phyloP scores from a whole-genome alignment of 768 basidiomycete genomes.

The Trametes gibbosa region DNA sequence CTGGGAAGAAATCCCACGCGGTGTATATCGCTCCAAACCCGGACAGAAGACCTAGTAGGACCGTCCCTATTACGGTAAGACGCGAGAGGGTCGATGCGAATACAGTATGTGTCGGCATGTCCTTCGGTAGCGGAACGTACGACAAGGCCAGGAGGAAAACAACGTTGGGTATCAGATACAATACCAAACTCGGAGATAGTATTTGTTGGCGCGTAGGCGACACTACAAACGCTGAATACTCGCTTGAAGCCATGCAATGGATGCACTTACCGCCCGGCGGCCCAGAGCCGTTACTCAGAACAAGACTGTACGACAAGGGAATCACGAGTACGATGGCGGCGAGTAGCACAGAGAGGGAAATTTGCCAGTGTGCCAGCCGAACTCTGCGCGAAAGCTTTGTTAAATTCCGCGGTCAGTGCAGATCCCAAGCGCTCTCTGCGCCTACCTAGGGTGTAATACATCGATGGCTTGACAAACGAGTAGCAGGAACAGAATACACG shows the following conservation, averaged over 20 bases:
- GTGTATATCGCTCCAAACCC: conserved; percentile 76
- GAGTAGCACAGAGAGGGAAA: conserved; percentile 63
- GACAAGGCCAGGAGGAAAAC: conserved; percentile 51
- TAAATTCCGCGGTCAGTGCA: neutral
- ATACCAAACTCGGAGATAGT: conserved; percentile 31
- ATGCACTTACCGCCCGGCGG: conserved; percentile 8
- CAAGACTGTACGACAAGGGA: conserved; percentile 60
- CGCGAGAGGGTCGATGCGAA: conserved; percentile 52
- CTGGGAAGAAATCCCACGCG: conserved; percentile 59
- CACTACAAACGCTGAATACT: conserved; percentile 1
- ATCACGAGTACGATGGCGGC: conserved; percentile 60
- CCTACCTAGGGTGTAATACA: conserved; percentile 54
- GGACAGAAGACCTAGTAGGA: conserved; percentile 75
- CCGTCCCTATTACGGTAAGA: conserved; percentile 72
- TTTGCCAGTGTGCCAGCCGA: conserved; percentile 64
- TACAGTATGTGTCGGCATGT: conserved; percentile 31
- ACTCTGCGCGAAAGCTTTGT: conserved; percentile 38
- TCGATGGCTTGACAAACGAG: conserved; percentile 68
- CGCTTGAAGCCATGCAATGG: neutral
- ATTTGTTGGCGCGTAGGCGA: conserved; percentile 29
- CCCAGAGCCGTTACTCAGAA: conserved; percentile 41
- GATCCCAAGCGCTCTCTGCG: neutral
- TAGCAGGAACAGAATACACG: conserved; percentile 67
- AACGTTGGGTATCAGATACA: conserved; percentile 50
- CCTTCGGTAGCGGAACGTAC: conserved; percentile 62